Evolutionary conservation across 2,329 filamentous ascomycete genomes (phyloP), one percentile per base, ranked within the genome.

Genomic region (Aspergillus bombycis): DNA sequence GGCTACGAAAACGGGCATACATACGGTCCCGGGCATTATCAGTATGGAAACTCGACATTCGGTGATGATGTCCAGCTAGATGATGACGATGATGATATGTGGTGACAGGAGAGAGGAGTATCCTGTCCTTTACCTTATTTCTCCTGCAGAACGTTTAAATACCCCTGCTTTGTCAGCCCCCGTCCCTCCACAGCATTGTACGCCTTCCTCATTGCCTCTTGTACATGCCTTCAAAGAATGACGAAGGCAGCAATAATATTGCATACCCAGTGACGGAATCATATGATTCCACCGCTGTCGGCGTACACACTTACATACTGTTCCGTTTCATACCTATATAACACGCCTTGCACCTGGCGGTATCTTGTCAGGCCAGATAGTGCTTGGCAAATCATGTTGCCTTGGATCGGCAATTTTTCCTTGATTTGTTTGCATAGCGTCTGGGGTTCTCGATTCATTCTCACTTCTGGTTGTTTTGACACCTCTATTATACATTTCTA

Each of bases 21-120:
- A 60, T 79, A 80, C 64, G 73, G 71, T 50, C 69, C 72, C 14
- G 74, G 74, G 21, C 74, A 78, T 60, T 71, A 78, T 58, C 76
- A 78, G 62, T 77, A 80, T 65, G 77, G 76, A 58, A 77, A 80
- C 65, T 77, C 76, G 59, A 74, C 75, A 48, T 77, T 77, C 66
- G 76, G 77, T 43, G 79, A 81, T 57, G 78, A 80, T 68, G 73
- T 73, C 58, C 79, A 80, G 62, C 67, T 78, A 67, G 77, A 80
- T 65, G 76, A 77, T 57, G 79, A 81, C 58, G 79, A 82, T 64
- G 80, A 82, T 64, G 80, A 82, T 68, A 82, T 83, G 80, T 83
- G 81, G 81, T 83, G 75, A 82, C 54, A 64, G 62, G 65, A 52
- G 71, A 59, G 56, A 66, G 67, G 62, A 69, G 58, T 58, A 58